Conservation (phyloP, 768 basidiomycete genomes). For the Lactarius vividus region DNA sequence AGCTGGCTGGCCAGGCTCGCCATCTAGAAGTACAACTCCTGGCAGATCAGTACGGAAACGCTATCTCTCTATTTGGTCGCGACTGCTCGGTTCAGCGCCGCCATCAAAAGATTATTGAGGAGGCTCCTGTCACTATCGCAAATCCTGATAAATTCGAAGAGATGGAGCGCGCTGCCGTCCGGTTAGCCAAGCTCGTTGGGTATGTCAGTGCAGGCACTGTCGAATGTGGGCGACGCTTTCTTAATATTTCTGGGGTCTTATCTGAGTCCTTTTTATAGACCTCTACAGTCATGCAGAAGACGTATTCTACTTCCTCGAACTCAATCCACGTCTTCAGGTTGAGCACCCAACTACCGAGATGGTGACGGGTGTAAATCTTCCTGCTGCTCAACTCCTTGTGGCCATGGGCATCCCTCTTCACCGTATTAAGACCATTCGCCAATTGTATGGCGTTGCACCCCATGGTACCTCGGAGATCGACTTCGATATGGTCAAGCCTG, state of each 20-base stretch:
- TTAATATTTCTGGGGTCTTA: slow-evolving; percentile 15
- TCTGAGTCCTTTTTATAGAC: slow-evolving; percentile 46
- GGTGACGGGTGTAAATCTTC: slow-evolving; percentile 98
- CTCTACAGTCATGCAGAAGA: slow-evolving; percentile 94
- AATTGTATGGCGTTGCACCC: slow-evolving; percentile 91
- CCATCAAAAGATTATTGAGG: slow-evolving; percentile 99
- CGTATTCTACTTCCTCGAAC: slow-evolving; percentile 94
- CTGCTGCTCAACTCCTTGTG: slow-evolving; percentile 94
- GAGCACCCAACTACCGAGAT: slow-evolving; percentile 99
- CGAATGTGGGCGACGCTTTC: slow-evolving; percentile 62
- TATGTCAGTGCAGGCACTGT: slow-evolving; percentile 99
- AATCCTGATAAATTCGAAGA: slow-evolving; percentile 87
- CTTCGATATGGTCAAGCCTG: slow-evolving; percentile 92
- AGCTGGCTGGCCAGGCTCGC: slow-evolving; percentile 95
- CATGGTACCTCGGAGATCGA: slow-evolving; percentile 90
- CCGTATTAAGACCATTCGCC: slow-evolving; percentile 92
- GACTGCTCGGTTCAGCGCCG: slow-evolving; percentile 99
- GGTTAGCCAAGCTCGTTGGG: slow-evolving; percentile 96
- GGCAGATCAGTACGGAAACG: slow-evolving; percentile 98
- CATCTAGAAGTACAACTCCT: slow-evolving; percentile 98
- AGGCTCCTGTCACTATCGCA: slow-evolving; percentile 98
- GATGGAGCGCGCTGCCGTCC: slow-evolving; percentile 99
- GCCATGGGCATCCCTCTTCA: slow-evolving; percentile 98
- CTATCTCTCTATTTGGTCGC: slow-evolving; percentile 97
- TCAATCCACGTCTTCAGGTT: slow-evolving; percentile 99